Evolutionary conservation across 768 basidiomycete genomes (phyloP).

Genomic region (Rhizopogon vesiculosus): DNA sequence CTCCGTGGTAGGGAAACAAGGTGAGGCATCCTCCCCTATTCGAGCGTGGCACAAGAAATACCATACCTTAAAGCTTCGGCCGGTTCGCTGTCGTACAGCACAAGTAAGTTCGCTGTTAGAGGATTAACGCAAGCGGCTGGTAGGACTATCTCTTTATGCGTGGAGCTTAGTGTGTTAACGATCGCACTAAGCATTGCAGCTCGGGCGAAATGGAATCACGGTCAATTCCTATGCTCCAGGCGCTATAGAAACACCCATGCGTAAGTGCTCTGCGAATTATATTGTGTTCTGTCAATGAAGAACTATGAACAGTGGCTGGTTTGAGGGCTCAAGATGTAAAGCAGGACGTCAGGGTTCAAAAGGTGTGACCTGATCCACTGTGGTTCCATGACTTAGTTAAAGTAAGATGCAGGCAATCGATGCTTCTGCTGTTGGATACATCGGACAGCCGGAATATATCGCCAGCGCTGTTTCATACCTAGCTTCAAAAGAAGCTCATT

Average conservation of each 20-base stretch:
- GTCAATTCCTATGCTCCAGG: constrained; percentile 39
- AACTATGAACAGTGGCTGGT: neutral
- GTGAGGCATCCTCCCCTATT: neutral
- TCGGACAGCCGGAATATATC: constrained; percentile 28
- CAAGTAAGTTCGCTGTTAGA: constrained; percentile 38
- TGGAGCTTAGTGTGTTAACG: neutral
- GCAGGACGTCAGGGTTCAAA: neutral
- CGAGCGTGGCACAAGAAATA: neutral
- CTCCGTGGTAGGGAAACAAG: constrained; percentile 9
- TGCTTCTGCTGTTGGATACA: constrained; percentile 7
- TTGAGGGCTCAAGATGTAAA: neutral
- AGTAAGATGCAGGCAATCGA: neutral
- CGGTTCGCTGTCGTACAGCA: constrained; percentile 17
- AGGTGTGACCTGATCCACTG: neutral
- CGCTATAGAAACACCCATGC: constrained; percentile 23
- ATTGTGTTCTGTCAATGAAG: neutral
- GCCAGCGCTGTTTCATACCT: constrained; percentile 32
- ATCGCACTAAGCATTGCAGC: constrained; percentile 17
- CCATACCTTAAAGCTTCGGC: neutral
- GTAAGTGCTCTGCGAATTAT: constrained; percentile 14
- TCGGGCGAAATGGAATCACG: constrained; percentile 29
- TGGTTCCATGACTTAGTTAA: neutral
- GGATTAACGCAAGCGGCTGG: constrained; percentile 36
- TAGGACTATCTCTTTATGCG: constrained; percentile 6
- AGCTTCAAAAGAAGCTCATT: constrained; percentile 31